Percentiles rank a stretch among this genome's conserved stretches.
Evolutionary conservation across 495 filamentous ascomycete genomes (phyloP).

Genomic region (Aspergillus nidulans): DNA sequence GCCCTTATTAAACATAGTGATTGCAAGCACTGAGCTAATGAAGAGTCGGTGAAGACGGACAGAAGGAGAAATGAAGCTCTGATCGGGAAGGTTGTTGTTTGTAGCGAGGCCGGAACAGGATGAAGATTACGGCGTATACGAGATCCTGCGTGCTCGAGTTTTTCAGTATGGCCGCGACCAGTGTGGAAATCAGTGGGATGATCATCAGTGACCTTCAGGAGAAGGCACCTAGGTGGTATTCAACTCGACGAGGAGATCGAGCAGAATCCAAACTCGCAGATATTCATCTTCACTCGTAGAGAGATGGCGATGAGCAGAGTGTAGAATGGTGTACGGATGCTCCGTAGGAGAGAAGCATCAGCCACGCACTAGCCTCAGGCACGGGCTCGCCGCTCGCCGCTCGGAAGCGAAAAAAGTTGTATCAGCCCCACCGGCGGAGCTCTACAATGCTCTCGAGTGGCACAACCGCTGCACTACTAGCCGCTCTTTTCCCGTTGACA

Average conservation of each 20-base stretch:
- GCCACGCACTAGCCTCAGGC: conserved; percentile 12
- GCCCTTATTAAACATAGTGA: neutral
- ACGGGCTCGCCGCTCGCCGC: conserved; percentile 10
- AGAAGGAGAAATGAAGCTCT: neutral
- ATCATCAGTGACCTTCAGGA: neutral
- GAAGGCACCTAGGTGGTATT: neutral
- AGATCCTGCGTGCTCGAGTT: conserved; percentile 20
- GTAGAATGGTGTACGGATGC: neutral
- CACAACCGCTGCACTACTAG: conserved; percentile 6
- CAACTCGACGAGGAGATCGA: neutral
- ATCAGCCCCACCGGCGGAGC: conserved; percentile 8
- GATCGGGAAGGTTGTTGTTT: conserved; percentile 5
- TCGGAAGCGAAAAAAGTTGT: conserved; percentile 3
- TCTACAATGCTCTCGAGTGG: conserved; percentile 6
- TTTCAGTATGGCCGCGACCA: conserved; percentile 2
- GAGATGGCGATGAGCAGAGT: neutral
- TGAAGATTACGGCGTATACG: conserved; percentile 26
- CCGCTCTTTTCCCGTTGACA: conserved; percentile 1
- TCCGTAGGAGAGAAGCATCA: neutral
- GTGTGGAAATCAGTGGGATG: conserved; percentile 22
- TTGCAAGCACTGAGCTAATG: neutral
- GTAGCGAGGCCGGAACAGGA: conserved; percentile 17
- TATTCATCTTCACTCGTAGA: neutral
- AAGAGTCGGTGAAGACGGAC: conserved; percentile 3
- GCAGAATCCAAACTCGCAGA: neutral